Base-by-base conservation (phyloP, 352 stramenopile species). In the Phytophthora constricta region DNA sequence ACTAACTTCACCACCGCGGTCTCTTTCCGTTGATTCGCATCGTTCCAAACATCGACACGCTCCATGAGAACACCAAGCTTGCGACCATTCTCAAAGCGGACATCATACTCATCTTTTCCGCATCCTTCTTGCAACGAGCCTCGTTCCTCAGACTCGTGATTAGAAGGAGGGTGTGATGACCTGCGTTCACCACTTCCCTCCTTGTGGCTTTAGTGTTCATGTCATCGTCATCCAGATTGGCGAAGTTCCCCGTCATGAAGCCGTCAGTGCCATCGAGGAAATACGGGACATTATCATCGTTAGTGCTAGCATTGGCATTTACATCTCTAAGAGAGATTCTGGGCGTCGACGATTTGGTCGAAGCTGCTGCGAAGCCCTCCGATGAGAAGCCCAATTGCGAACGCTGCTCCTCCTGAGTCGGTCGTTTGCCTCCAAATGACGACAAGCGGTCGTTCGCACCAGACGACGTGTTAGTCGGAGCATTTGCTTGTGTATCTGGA, bases 61-160 rank as follows among this genome's bases (percentile, higher is more conserved):
- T 95, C 86, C 84, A 93, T 92, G 25, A 95, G 68, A 39, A 95
- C 86, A n/a, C 86, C 84, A 14, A 93, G 74, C 62, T 95, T 95
- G 13, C 78, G 76, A 10, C 86, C 86, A 33, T 63, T 85, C 59
- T 93, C 86, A 45, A 95, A 95, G 13, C 72, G 82, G 53, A 91
- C 83, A 43, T 95, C 85, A 53, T 92, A 93, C 65, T 95, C 86
- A 58, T 86, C 70, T 11, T 68, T 56, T 5, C 60, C 75, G 23
- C 82, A 89, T 60, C 84, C 75, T 14, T 65, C 60, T 3, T 48
- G 20, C 3, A 86, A 58, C 2, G 80, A 75, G 0, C 57, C 45
- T 19, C 69, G 54, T 2, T 59, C 49, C 2, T 50, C 54, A 49
- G 27, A 22, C 33, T 65, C 14, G 47, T 37, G 54, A 57, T 14